Base-by-base conservation (phyloP, 1,284 basidiomycete species). In the Tausonia pullulans region DNA sequence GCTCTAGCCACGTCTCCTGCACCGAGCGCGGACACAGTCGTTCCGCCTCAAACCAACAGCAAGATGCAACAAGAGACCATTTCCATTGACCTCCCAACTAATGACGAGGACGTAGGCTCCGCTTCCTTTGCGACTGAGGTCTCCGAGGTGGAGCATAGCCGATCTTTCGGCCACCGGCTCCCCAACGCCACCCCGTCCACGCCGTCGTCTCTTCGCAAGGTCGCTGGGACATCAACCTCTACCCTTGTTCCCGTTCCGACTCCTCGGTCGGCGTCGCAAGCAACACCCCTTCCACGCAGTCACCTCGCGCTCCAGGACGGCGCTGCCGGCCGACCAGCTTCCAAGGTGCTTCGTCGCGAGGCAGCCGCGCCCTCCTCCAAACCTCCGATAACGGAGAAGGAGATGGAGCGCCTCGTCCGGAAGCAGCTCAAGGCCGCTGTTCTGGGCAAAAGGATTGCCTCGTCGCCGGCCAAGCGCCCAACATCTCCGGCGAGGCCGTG, bases 291-390 rank as follows among this genome's bases (percentile, higher is more conserved):
- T 49, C 58, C 39, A 39, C 57, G 11, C 57, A 46, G 16, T 44
- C 16, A n/a, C 57, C n/a, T n/a, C 11, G 45, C 16, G 13, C 43
- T n/a, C 4, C 27, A 6, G 9, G 58, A 45, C 11, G 39, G 14
- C 40, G 39, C 16, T 8, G 49, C 50, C 39, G 51, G 54, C 11
- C 49, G 60, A 39, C 60, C 60, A 40, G 16, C 60, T 10, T 44
- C 60, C 51, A 61, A 61, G 41, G 49, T 61, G 5, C 51, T 61
- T 41, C 57, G 45, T 48, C 57, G 51, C 39, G 51, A 60, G 58
- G 6, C 60, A 16, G 48, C 60, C 10, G 50, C 60, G 8, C 50
- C 60, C 27, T 27, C 27, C 2, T 27, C 27, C 27, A 27, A 27
- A 2, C 27, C 27, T 27, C 27, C 5, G 14, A 53, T 53, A 27